Percentiles rank a stretch among this genome's conserved stretches.
phyloP scores from a whole-genome alignment of 768 basidiomycete genomes.

The Tulasnella sp. region DNA sequence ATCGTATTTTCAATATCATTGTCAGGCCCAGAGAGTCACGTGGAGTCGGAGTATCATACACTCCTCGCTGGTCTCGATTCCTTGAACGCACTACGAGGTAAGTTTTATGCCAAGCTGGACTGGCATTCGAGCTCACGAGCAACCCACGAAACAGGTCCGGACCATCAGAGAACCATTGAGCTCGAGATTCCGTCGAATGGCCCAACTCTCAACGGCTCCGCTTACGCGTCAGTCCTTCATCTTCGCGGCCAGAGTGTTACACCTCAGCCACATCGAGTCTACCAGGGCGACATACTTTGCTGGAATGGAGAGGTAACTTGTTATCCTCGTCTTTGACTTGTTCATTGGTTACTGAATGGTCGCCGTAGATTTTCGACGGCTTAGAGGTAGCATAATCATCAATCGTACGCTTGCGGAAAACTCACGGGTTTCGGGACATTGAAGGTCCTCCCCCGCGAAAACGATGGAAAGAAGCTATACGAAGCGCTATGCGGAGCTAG shows the following conservation, averaged over 20 bases:
- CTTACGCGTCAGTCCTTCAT: slow-evolving; percentile 23
- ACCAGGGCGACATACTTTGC: slow-evolving; percentile 16
- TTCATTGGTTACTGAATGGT: neutral
- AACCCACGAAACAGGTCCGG: neutral
- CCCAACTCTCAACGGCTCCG: neutral
- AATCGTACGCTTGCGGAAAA: neutral
- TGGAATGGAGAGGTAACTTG: slow-evolving; percentile 21
- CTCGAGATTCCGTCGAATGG: neutral
- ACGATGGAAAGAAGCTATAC: slow-evolving; percentile 21
- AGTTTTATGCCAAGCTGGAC: neutral
- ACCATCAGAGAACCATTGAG: neutral
- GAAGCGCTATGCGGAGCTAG: neutral
- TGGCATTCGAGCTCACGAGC: neutral
- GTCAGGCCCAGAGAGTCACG: neutral
- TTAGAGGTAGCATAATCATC: neutral
- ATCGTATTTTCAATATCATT: neutral
- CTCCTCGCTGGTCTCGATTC: neutral
- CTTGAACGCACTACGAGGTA: neutral
- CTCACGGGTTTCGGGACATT: neutral
- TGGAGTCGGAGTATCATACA: neutral
- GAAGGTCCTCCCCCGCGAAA: slow-evolving; percentile 17
- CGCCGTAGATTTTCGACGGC: slow-evolving; percentile 6
- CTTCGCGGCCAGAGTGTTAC: slow-evolving; percentile 22
- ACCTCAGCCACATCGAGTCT: slow-evolving; percentile 20
- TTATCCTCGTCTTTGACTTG: neutral